phyloP scores from a whole-genome alignment of 169 alveolate species.

The Babesia ovata region DNA sequence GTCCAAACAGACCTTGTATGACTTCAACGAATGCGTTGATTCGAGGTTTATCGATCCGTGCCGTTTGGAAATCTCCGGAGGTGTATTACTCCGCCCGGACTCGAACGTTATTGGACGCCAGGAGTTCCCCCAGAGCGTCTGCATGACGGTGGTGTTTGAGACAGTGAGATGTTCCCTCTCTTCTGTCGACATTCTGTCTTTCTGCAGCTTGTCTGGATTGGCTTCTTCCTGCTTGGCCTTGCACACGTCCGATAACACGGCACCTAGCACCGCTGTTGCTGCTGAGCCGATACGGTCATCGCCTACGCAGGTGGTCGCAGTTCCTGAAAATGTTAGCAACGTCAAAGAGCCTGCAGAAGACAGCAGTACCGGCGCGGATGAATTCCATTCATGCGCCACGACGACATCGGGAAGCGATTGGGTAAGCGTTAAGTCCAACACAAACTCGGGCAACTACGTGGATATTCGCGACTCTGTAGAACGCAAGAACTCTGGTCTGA shows the following conservation, averaged over 20 bases:
- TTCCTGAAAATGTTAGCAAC: neutral
- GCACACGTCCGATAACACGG: neutral
- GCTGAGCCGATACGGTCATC: no score
- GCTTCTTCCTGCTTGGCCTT: neutral
- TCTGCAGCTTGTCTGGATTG: constrained; percentile 26
- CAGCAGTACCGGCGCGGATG: constrained; percentile 12
- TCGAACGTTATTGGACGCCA: neutral
- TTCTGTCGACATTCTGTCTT: constrained; percentile 54
- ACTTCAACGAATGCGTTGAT: constrained; percentile 24
- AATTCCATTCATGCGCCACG: constrained; percentile 19
- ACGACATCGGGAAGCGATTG: constrained; percentile 35
- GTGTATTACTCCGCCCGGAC: constrained; percentile 12
- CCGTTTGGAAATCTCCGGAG: constrained; percentile 40
- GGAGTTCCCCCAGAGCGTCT: constrained; percentile 53
- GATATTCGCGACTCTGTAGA: neutral
- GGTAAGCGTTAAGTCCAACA: constrained; percentile 24
- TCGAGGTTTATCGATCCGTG: constrained; percentile 53
- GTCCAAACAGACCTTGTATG: constrained; percentile 56
- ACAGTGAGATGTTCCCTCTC: constrained; percentile 34
- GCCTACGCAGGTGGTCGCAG: neutral
- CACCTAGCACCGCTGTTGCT: neutral
- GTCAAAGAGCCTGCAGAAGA: neutral
- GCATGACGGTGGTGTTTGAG: constrained; percentile 35
- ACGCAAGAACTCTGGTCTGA: neutral
- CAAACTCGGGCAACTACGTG: neutral